Base-by-base conservation (phyloP, 805 yeast species). In the Sugiyamaella qingdaonensis region DNA sequence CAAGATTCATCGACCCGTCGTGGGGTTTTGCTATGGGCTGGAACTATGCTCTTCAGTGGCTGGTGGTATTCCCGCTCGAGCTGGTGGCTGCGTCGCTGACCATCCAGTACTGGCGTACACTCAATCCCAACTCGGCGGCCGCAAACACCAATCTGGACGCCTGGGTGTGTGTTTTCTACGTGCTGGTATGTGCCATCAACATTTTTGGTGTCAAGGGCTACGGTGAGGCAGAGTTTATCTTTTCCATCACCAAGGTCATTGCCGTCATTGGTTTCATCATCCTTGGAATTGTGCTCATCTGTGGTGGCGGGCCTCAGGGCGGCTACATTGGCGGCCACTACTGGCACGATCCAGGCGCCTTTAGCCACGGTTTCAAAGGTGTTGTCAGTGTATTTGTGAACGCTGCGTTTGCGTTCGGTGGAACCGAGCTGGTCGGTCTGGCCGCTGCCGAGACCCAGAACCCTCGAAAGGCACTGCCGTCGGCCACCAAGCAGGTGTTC, bases 331-430 rank as follows among this genome's bases (percentile, higher is more conserved):
- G 62, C 8, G 61, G 57, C 18, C 53, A 51, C 31, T 54, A 74
- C 64, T 79, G 82, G 82, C 72, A 76, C 54, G 54, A 73, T 48
- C 83, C 84, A 0, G 84, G 85, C 66, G 77, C 67, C 43, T 76
- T 61, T 56, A 78, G 82, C 2, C 83, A 87, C 57, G 83, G 75
- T 2, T 80, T 83, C 67, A 81, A 84, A 67, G 87, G 87, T 53
- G 77, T 84, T 48, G 77, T 82, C 61, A 73, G 85, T 0, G 85
- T 80, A 14, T 80, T 85, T 57, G 82, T 84, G 46, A 79, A 85
- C 34, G 88, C 89, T 7, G 88, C 88, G 0, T 86, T 85, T 66
- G 78, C 88, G n/a, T 85, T 81, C 62, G 81, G 86, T 43, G 91
- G 91, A 59, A 79, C 87, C 18, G 92, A 86, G 68, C 72, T 85